Base-by-base conservation (phyloP, 805 yeast species). In the Saccharomycopsis babjevae region DNA sequence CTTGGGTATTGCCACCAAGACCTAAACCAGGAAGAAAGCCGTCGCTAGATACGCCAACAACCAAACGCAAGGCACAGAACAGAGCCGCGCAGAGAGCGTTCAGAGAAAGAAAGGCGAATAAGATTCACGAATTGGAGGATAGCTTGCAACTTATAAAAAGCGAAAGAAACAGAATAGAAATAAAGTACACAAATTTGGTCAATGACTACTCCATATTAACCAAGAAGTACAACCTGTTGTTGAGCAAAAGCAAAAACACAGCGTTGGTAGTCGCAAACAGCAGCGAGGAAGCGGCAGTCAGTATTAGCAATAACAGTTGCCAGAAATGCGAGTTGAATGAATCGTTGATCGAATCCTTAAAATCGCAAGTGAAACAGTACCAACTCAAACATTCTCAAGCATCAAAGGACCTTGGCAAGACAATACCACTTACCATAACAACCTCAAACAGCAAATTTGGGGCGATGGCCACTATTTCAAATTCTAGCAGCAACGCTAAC, bases 11-110 rank as follows among this genome's bases (percentile, higher is more conserved):
- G 36, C 96, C 96, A 2, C 96, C 96, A 11, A 77, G 94, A 65
- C 94, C 96, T 30, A 85, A 88, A 66, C 88, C 88, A 0, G 88
- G 88, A 22, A 73, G 85, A 57, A 82, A 82, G 66, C 84, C 84
- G 2, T 69, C 71, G 16, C 34, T 60, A n/a, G 96, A 89, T 66
- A 82, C 92, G 0, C 96, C 96, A 0, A 91, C 92, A 0, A 83
- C 86, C 25, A 88, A 89, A 71, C 76, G 97, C 59, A 89, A 89
- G 72, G 96, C 96, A 2, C 97, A 88, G 72, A 91, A 91, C 70
- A 76, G 97, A 62, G 96, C 94, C n/a, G 96, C 97, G 25, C 96
- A 92, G 76, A 70, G 96, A 61, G 96, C 97, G 1, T 89, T 89
- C 74, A 76, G 97, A 65, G 96, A 90, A 71, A 78, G 97, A 65